A percentile compares a stretch with the other conserved stretches of the same genome.
Evolutionary conservation across 2,329 filamentous ascomycete species (phyloP).

Genomic region (Dothiorella sarmentorum): DNA sequence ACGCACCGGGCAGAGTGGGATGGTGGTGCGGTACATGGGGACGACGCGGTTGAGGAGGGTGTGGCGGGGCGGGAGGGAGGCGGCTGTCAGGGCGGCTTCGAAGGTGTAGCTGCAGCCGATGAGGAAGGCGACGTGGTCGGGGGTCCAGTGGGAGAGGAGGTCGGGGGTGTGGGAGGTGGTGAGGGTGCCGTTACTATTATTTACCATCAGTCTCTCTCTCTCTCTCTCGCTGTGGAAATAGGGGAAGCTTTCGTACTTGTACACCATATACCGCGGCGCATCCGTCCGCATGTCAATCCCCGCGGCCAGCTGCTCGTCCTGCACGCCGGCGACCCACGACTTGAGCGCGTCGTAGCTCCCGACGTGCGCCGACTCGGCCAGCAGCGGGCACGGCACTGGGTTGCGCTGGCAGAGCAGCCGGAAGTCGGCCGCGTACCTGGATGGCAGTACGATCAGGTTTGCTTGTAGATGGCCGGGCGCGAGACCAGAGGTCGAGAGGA

Average conservation of each 20-base stretch:
- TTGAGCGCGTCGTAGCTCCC: conserved; percentile 45
- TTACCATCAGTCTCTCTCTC: not conserved
- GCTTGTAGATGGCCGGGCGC: conserved; percentile 58
- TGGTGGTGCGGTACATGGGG: conserved; percentile 59
- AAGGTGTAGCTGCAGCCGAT: conserved; percentile 65
- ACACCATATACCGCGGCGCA: conserved; percentile 57
- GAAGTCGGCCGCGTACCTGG: conserved; percentile 56
- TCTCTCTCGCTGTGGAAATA: not conserved
- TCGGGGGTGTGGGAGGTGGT: conserved; percentile 39
- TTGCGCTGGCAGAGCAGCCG: conserved; percentile 58
- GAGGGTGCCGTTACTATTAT: not conserved
- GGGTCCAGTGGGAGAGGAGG: conserved; percentile 52
- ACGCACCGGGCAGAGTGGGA: conserved; percentile 55
- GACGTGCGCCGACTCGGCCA: conserved; percentile 49
- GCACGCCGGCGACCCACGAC: conserved; percentile 38
- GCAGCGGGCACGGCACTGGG: conserved; percentile 59
- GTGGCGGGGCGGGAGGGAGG: conserved; percentile 54
- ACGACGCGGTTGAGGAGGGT: conserved; percentile 49
- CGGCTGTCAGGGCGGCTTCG: conserved; percentile 52
- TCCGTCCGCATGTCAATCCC: conserved; percentile 58
- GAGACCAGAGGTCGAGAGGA: conserved; percentile 56
- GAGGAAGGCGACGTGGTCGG: conserved; percentile 59
- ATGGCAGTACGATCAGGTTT: conserved; percentile 60
- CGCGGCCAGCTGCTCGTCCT: conserved; percentile 41
- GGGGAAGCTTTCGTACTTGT: conserved; percentile 43